Conservation (phyloP, 805 yeast species). For the Brettanomyces sp. region DNA sequence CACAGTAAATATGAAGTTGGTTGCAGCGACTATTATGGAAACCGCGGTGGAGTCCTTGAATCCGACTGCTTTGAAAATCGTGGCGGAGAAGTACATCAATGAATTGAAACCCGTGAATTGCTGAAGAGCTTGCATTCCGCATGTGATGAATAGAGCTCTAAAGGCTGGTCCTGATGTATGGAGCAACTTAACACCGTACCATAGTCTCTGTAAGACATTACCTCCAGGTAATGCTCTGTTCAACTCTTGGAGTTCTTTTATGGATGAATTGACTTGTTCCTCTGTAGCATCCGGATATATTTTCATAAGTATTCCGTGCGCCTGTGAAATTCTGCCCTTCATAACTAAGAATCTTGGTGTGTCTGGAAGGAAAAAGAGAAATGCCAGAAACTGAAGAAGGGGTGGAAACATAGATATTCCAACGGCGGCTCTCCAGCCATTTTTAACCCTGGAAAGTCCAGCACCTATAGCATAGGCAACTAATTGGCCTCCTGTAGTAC, state of each 20-base stretch:
- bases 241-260: slow-evolving; percentile 51
- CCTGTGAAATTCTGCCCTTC: slow-evolving; percentile 55
- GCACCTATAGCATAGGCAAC: slow-evolving; percentile 92
- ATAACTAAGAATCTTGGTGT: slow-evolving; percentile 86
- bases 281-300: slow-evolving; percentile 58
- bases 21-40: slow-evolving; percentile 86
- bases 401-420: slow-evolving; percentile 89
- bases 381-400: slow-evolving; percentile 61
- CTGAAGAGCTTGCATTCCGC: slow-evolving; percentile 93
- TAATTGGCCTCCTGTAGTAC: slow-evolving; percentile 90
- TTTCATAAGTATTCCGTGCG: slow-evolving; percentile 53
- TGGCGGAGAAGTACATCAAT: slow-evolving; percentile 88
- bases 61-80: slow-evolving; percentile 87
- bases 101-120: slow-evolving; percentile 97
- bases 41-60: slow-evolving; percentile 85
- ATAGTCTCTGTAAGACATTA: slow-evolving; percentile 32
- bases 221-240: slow-evolving; percentile 39
- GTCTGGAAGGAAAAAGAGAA: slow-evolving; percentile 78
- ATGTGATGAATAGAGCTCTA: slow-evolving; percentile 81
- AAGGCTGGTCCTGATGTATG: slow-evolving; percentile 70
- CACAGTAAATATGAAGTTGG: slow-evolving; percentile 82
- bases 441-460: slow-evolving; percentile 58
- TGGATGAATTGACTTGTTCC: slow-evolving; percentile 53
- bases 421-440: slow-evolving; percentile 91
- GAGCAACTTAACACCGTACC: slow-evolving; percentile 53